Evolutionary conservation across 768 basidiomycete genomes (phyloP), one percentile per base, ranked within the genome.

Genomic region (Gymnopilus dilepis): DNA sequence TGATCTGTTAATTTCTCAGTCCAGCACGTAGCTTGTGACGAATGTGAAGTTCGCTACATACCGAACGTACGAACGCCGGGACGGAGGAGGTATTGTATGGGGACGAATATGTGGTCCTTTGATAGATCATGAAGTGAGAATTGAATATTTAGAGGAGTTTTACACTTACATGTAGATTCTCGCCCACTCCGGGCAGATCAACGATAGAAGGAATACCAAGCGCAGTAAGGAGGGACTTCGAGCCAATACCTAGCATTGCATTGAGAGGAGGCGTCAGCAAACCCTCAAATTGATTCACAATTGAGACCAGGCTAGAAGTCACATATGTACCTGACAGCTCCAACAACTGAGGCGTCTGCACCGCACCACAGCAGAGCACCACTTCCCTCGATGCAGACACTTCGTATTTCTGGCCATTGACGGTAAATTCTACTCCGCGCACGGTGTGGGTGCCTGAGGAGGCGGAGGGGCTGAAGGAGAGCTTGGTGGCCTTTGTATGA

Each of bases 241-340:
- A 34, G 6, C 52, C 52, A 6, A 53, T 53, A 17, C 50, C 50
- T 52, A 37, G n/a, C n/a, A n/a, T n/a, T n/a, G n/a, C n/a, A n/a
- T n/a, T n/a, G n/a, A n/a, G n/a, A n/a, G n/a, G n/a, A n/a, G n/a
- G n/a, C n/a, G n/a, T n/a, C n/a, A n/a, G n/a, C 34, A 37, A 37
- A 37, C 6, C 13, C 6, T 7, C 6, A 37, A 37, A 13, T 6
- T 37, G 7, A 37, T 6, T 6, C 6, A 37, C 34, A 13, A 37
- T 13, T 13, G 34, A 37, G 13, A 37, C 34, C 6, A 7, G 13
- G 34, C 34, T 17, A 4, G n/a, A 11, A 15, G 4, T 6, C 40
- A 41, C 4, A 15, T 41, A 41, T 4, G 24, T 17, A 28, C 48
- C 31, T 51, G 48, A 51, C 6, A 51, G 19, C 19, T 51, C 48